Evolutionary conservation across 2,329 filamentous ascomycete genomes (phyloP).

Genomic region (Colletotrichum tofieldiae): DNA sequence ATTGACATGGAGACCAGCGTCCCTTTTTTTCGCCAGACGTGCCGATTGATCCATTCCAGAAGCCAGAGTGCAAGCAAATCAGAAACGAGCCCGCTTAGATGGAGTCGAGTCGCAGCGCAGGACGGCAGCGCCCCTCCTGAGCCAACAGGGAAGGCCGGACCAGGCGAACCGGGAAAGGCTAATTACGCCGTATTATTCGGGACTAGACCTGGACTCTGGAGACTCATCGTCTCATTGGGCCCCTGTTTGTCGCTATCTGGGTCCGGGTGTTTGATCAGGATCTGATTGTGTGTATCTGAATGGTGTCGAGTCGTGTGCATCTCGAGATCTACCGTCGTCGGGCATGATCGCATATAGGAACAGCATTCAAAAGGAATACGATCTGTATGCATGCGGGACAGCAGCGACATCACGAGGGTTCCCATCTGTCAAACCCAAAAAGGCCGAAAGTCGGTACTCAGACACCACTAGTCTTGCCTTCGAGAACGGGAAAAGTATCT

Average conservation of each 20-base stretch:
- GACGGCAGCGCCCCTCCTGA: slow-evolving; percentile 13
- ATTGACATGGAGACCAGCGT: slow-evolving; percentile 32
- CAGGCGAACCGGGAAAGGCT: slow-evolving; percentile 39
- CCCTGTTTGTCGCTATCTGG: slow-evolving; percentile 21
- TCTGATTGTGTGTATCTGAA: slow-evolving; percentile 1
- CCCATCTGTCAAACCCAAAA: not conserved
- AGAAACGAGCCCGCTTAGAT: slow-evolving; percentile 19
- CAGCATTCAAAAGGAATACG: not conserved
- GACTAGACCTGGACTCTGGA: slow-evolving; percentile 1
- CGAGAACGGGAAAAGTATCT: not conserved
- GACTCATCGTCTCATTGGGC: slow-evolving; percentile 27
- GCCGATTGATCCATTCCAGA: slow-evolving; percentile 40
- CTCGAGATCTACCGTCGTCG: not conserved
- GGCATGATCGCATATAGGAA: not conserved
- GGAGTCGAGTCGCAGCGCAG: slow-evolving; percentile 33
- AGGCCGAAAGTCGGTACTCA: not conserved
- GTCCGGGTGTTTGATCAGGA: slow-evolving; percentile 1
- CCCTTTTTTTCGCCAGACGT: slow-evolving; percentile 30
- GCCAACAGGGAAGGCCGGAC: slow-evolving; percentile 30
- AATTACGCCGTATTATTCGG: slow-evolving; percentile 36
- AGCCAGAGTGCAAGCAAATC: slow-evolving; percentile 27
- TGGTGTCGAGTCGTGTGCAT: not conserved
- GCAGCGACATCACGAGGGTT: not conserved
- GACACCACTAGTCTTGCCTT: slow-evolving; percentile 8
- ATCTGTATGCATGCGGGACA: not conserved